Base-by-base conservation (phyloP, 1,284 basidiomycete species). In the Tetrapyrgos nigripes region DNA sequence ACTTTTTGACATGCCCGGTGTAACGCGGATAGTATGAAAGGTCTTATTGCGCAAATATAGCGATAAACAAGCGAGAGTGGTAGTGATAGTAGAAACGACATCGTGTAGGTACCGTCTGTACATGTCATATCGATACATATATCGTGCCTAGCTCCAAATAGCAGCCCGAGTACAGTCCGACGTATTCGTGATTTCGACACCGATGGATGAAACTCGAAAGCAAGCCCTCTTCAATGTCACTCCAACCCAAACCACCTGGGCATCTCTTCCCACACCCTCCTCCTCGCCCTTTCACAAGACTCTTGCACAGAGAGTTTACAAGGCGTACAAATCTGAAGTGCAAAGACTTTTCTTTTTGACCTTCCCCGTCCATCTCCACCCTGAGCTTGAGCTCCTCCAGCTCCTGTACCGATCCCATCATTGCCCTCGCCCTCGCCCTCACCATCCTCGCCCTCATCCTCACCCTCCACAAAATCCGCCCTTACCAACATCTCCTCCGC, bases 401-500 rank as follows among this genome's bases (percentile, higher is more conserved):
- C 17, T 21, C 43, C 43, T n/a, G 23, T 17, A 11, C 51, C 37
- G 17, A 19, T 31, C 14, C 50, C 45, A 53, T 56, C 54, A 50
- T 50, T 29, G 68, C 88, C 89, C 68, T 91, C 56, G 80, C 85
- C 50, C 89, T 76, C 26, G 80, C 79, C 50, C 90, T 77, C 89
- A 91, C 91, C 64, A 88, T 87, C 46, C 78, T 76, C 19, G 86
- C 85, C 70, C 89, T 88, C 11, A 77, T n/a, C n/a, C n/a, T 67
- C 49, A 91, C 80, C 60, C 69, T 88, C 85, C 46, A 83, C 83
- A 68, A 89, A 89, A 70, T 91, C 89, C 57, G 80, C 85, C 50
- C 89, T 76, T 24, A 79, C 79, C 50, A 91, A 77, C 89, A 91
- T 90, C 63, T 89, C 87, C 47, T 79, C 76, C 19, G 86, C 85